Conservation (phyloP, 768 basidiomycete species). For the Phaffia tasmanica region DNA sequence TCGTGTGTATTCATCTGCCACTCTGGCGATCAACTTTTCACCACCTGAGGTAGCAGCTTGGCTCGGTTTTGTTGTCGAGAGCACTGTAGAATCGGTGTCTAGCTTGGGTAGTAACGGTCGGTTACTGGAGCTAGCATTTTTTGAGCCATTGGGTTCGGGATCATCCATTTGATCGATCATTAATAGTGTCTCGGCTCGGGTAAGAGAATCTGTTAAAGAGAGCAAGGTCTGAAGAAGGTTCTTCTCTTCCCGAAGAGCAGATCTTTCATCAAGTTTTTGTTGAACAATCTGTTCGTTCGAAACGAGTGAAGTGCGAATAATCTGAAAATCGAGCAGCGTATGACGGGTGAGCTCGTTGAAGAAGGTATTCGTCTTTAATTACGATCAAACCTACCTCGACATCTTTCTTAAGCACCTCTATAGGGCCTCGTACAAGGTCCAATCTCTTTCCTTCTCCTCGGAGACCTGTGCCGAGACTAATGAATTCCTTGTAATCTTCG, state of each 20-base stretch:
- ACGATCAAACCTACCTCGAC: conserved; percentile 49
- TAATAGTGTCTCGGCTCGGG: conserved; percentile 75
- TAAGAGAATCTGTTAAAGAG: conserved; percentile 82
- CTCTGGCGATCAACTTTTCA: conserved; percentile 41
- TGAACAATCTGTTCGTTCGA: conserved; percentile 53
- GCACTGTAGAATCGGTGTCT: background rate
- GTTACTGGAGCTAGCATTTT: conserved; percentile 41
- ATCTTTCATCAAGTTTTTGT: conserved; percentile 61
- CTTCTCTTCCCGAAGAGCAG: conserved; percentile 78
- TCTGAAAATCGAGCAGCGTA: conserved; percentile 7
- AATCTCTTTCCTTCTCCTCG: conserved; percentile 70
- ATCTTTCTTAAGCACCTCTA: conserved; percentile 52
- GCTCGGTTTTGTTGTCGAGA: background rate
- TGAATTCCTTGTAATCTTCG: conserved; percentile 95
- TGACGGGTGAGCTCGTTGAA: background rate
- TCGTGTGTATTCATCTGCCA: conserved; percentile 84
- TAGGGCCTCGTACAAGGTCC: conserved; percentile 55
- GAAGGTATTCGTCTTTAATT: background rate
- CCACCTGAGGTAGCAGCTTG: background rate
- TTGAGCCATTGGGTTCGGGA: background rate
- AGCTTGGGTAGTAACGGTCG: background rate
- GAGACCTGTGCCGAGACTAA: conserved; percentile 85
- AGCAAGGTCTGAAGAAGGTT: conserved; percentile 73
- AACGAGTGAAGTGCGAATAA: conserved; percentile 23
- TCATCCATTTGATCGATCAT: conserved; percentile 41